These are phyloP conservation scores for Amanita brunnescens DNA, from an alignment of 768 basidiomycete species.

Conservation along the genomic window DNA sequence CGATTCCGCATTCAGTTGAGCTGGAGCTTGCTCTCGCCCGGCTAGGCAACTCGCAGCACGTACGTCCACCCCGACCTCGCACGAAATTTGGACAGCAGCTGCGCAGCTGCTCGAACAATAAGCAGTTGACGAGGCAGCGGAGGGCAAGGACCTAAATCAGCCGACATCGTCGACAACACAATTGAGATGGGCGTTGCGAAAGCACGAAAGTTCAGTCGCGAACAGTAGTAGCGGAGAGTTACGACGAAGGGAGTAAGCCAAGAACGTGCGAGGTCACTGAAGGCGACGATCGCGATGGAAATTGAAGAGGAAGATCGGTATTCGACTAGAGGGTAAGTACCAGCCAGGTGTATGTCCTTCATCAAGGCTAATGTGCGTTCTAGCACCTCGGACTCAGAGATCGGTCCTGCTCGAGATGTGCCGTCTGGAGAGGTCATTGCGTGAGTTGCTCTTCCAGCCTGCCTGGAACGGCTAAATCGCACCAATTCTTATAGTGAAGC, in stretches of 20 bases:
- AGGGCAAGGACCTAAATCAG: conserved; percentile 7
- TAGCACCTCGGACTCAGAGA: conserved; percentile 96
- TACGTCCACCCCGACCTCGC: conserved; percentile 91
- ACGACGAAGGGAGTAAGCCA: conserved; percentile 77
- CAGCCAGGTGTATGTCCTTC: neutral
- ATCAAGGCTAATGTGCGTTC: conserved; percentile 10
- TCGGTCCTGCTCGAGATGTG: conserved; percentile 94
- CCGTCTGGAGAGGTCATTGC: conserved; percentile 79
- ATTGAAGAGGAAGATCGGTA: conserved; percentile 90
- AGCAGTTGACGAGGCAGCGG: conserved; percentile 26
- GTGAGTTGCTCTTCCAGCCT: neutral
- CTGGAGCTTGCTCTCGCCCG: conserved; percentile 98
- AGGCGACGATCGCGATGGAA: conserved; percentile 89
- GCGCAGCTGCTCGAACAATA: conserved; percentile 89
- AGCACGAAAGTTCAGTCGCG: conserved; percentile 77
- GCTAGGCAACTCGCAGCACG: conserved; percentile 85
- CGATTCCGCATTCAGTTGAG: conserved; percentile 92
- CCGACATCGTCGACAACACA: conserved; percentile 71
- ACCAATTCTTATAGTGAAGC: conserved; percentile 53
- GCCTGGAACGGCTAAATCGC: neutral
- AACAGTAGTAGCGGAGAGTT: conserved; percentile 93
- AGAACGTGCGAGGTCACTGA: conserved; percentile 93
- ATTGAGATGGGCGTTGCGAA: conserved; percentile 75
- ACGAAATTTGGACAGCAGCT: conserved; percentile 99
- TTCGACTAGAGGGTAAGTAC: conserved; percentile 78